Evolutionary conservation across 306 rosid species (phyloP).

Genomic region (Heteromeles arbutifolia): DNA sequence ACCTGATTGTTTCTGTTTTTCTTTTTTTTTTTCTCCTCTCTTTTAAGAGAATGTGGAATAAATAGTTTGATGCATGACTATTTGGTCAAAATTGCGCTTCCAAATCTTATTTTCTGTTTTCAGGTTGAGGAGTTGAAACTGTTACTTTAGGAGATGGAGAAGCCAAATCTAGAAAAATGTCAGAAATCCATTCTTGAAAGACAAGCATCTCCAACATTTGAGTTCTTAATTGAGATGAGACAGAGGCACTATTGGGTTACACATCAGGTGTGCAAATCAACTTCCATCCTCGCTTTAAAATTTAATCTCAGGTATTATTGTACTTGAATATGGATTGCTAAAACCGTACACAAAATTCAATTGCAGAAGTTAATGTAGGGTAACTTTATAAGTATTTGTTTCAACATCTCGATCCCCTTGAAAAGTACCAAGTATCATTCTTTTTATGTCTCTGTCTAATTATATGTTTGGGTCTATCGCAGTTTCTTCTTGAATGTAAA

Average conservation of each 20-base stretch:
- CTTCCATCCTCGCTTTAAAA: not conserved
- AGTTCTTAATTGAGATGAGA: constrained; percentile 73
- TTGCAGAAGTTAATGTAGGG: not conserved
- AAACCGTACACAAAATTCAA: not conserved
- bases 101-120: constrained; percentile 8
- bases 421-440: too few relatives aligned
- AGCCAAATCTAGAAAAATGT: constrained; percentile 55
- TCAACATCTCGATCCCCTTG: not conserved
- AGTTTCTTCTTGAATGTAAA: not conserved
- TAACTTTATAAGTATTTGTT: too few relatives aligned
- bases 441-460: not conserved
- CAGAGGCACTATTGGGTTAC: constrained; percentile 64
- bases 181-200: constrained; percentile 65
- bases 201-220: constrained; percentile 64
- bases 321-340: not conserved
- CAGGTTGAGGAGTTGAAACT: constrained; percentile 52
- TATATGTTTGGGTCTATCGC: not conserved
- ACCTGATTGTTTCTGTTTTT: not conserved
- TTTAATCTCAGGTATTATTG: not conserved
- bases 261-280: constrained; percentile 44
- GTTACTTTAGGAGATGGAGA: constrained; percentile 60
- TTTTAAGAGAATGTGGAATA: too few relatives aligned
- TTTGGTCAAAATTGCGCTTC: not conserved
- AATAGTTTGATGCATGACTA: not conserved
- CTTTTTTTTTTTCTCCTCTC: not conserved